Evolutionary conservation across 192 early-diverging fungal genomes (phyloP), one percentile per base, ranked within the genome.

Genomic region (Rhizoclosmatium globosum): DNA sequence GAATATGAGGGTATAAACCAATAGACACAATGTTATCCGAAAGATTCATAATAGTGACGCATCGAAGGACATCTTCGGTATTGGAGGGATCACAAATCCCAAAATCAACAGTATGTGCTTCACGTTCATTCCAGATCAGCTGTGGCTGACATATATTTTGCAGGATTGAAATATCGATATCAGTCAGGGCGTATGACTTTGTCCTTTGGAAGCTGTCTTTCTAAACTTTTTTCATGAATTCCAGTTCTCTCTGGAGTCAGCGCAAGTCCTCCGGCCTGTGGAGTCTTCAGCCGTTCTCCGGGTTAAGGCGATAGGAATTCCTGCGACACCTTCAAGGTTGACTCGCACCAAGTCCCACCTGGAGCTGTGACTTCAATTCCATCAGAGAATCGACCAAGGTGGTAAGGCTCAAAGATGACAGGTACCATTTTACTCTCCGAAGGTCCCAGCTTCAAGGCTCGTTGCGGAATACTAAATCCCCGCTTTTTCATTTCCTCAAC

Each of bases 271-370:
- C 90, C 90, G 31, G 83, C 83, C 43, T 44, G 45, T 0, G n/a
- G 87, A 89, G 57, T 84, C 85, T 58, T 85, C 85, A 13, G 77
- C n/a, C 77, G 74, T 70, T 74, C 67, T 91, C 90, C 13, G 88
- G 87, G 59, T 89, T 88, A 7, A 91, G 21, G 87, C 87, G 13
- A 91, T 82, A 2, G 90, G 90, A n/a, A 91, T 90, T 47, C 87
- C 90, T 3, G 88, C 79, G 17, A 85, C 84, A 57, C 90, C 90
- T 2, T 77, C 62, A 4, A 91, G 64, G 11, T 80, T 58, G 41
- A 87, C 81, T 23, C 76, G 47, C 3, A 86, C 81, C 48, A 89
- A 59, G 39, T 91, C 90, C 13, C 90, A 88, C 90, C 90, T 3
- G 90, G 87, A 3, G 84, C 88, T 39, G 79, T 81, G 47, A 91